Percentiles rank a stretch among this genome's conserved stretches.
phyloP scores from a whole-genome alignment of 768 basidiomycete species.

The Tricholoma matsutake region DNA sequence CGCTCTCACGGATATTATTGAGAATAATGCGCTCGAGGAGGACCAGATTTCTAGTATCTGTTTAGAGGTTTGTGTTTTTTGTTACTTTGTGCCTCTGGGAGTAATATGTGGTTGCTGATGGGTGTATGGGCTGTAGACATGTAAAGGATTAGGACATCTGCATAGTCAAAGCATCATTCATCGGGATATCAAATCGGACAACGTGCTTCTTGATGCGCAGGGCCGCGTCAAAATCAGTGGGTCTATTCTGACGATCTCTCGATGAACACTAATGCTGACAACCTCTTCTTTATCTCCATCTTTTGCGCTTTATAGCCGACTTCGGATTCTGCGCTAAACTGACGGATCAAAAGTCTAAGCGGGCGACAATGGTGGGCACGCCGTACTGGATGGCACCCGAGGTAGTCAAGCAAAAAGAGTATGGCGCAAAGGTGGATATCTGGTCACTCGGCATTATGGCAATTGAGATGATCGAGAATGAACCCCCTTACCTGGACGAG shows the following conservation, averaged over 20 bases:
- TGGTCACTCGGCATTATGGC: conserved; percentile 99
- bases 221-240: conserved; percentile 97
- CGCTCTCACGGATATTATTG: conserved; percentile 95
- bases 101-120: conserved; percentile 1
- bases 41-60: conserved; percentile 93
- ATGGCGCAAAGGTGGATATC: conserved; percentile 94
- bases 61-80: conserved; percentile 64
- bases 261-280: conserved; percentile 3
- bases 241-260: conserved; percentile 29
- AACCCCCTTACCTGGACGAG: conserved; percentile 94
- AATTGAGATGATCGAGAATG: conserved; percentile 98
- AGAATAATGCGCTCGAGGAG: conserved; percentile 93
- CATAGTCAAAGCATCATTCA: conserved; percentile 96
- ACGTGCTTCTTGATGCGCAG: conserved; percentile 87
- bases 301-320: conserved; percentile 56
- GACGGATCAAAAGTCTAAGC: conserved; percentile 94
- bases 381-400: conserved; percentile 99
- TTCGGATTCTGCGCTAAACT: conserved; percentile 97
- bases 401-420: conserved; percentile 96
- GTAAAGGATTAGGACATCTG: conserved; percentile 89
- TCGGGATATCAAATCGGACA: conserved; percentile 96
- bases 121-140: conserved; percentile 56
- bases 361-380: conserved; percentile 97
- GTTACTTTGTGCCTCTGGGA: background rate
- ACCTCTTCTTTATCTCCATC: background rate